These are phyloP conservation scores for Teunomyces pallodes DNA, from an alignment of 805 yeast species.

Conservation along the genomic window DNA sequence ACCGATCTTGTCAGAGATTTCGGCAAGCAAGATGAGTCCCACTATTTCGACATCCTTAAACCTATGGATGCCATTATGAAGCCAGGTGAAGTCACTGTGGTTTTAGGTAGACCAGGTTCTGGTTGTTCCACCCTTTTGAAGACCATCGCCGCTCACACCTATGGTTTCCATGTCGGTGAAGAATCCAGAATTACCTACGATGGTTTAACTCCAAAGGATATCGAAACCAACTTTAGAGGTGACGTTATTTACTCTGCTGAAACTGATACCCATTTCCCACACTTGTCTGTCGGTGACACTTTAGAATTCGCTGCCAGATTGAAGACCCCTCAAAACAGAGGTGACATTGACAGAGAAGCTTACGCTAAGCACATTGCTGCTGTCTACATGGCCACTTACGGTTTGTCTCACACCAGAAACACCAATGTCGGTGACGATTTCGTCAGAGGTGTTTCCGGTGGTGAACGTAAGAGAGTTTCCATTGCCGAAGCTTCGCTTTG, in stretches of 20 bases:
- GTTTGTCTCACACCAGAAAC: conserved; percentile 56
- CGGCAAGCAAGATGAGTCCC: conserved; percentile 16
- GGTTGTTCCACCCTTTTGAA: conserved; percentile 39
- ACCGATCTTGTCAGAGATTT: conserved; percentile 13
- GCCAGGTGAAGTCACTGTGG: conserved; percentile 38
- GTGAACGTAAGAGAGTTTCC: conserved; percentile 70
- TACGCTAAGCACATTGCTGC: conserved; percentile 45
- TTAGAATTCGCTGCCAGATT: conserved; percentile 49
- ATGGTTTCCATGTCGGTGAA: conserved; percentile 24
- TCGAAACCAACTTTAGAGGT: conserved; percentile 25
- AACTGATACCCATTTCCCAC: conserved; percentile 55
- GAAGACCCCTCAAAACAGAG: conserved; percentile 59
- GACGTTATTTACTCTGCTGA: conserved; percentile 41
- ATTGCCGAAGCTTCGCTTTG: conserved; percentile 61
- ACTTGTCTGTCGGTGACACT: conserved; percentile 52
- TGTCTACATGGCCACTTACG: conserved; percentile 45
- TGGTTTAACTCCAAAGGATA: conserved; percentile 9
- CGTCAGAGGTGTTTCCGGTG: conserved; percentile 70
- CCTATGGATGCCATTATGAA: conserved; percentile 28
- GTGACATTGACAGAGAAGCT: conserved; percentile 30
- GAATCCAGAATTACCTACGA: conserved; percentile 10
- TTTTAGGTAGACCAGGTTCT: conserved; percentile 38
- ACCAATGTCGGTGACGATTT: conserved; percentile 68
- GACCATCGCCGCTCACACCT: conserved; percentile 32
- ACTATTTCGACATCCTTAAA: conserved; percentile 27